These are phyloP conservation scores for Fomitopsis pinicola DNA, from an alignment of 1,284 basidiomycete species.

Conservation along the genomic window DNA sequence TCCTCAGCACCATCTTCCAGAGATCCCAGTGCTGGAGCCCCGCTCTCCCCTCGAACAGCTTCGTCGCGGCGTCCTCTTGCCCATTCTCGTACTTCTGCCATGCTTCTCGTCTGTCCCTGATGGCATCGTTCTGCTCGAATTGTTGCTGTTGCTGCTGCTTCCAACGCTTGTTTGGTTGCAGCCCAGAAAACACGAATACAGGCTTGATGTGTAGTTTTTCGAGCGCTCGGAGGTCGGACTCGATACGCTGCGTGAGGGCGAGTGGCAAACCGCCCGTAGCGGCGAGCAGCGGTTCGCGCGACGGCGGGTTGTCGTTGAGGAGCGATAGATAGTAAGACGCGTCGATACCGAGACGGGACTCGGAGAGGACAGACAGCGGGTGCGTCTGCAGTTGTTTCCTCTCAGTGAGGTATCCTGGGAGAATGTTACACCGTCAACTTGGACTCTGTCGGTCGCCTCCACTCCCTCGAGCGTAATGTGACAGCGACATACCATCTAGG, in stretches of 20 bases:
- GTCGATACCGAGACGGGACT: constrained; percentile 96
- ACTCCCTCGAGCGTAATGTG: not conserved
- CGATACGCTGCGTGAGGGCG: constrained; percentile 82
- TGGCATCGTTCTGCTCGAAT: constrained; percentile 65
- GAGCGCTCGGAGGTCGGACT: constrained; percentile 85
- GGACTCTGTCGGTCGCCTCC: constrained; percentile 1
- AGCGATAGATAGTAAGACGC: constrained; percentile 86
- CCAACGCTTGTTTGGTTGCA: constrained; percentile 66
- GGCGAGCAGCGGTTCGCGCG: constrained; percentile 87
- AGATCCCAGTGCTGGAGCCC: constrained; percentile 80
- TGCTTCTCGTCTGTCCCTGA: constrained; percentile 73
- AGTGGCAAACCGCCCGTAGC: constrained; percentile 93
- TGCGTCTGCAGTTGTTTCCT: constrained; percentile 84
- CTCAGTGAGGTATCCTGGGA: constrained; percentile 76
- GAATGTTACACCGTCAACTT: constrained; percentile 3
- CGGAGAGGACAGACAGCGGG: constrained; percentile 79
- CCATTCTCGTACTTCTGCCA: constrained; percentile 91
- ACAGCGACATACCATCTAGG: constrained; percentile 41
- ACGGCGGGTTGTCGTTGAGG: constrained; percentile 72
- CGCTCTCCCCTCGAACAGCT: constrained; percentile 73
- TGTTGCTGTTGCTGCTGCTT: constrained; percentile 52
- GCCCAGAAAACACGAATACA: constrained; percentile 94
- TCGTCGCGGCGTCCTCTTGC: constrained; percentile 82
- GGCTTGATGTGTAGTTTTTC: constrained; percentile 94
- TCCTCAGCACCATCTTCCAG: constrained; percentile 87